These are phyloP conservation scores for Claviceps sp. DNA, from an alignment of 2,329 filamentous ascomycete species.

Conservation along the genomic window DNA sequence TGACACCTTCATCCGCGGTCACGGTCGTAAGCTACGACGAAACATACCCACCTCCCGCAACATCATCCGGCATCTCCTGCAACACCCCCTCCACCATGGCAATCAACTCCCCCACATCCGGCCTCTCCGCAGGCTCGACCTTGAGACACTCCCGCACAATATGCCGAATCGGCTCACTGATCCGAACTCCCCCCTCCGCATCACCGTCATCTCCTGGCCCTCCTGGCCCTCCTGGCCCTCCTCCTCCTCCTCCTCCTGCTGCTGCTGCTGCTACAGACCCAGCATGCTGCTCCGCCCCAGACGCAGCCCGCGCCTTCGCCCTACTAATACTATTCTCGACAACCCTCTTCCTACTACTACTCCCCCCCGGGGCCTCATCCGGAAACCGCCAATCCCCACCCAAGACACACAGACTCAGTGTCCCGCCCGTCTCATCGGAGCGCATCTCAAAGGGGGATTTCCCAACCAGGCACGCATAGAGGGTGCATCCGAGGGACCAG, in stretches of 20 bases:
- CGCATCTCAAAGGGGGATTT: slow-evolving; percentile 95
- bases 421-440: slow-evolving; percentile 90
- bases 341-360: slow-evolving; percentile 19
- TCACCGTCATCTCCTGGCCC: too few species aligned
- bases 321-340: slow-evolving; percentile 14
- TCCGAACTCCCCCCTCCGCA: slow-evolving; percentile 17
- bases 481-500: slow-evolving; percentile 93
- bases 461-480: slow-evolving; percentile 91
- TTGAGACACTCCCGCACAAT: slow-evolving; percentile 75
- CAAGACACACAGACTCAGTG: slow-evolving; percentile 79
- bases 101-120: slow-evolving; percentile 77
- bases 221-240: too few species aligned
- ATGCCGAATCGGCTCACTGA: slow-evolving; percentile 74
- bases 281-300: slow-evolving; percentile 12
- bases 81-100: slow-evolving; percentile 63
- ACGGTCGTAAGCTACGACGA: neutral
- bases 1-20: too few species aligned
- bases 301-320: slow-evolving; percentile 16
- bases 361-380: slow-evolving; percentile 58
- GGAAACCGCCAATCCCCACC: slow-evolving; percentile 96
- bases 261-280: slow-evolving; percentile 4
- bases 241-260: neutral
- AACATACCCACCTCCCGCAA: neutral
- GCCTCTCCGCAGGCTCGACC: slow-evolving; percentile 78
- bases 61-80: slow-evolving; percentile 17